Conservation (phyloP, 306 rosid species). For the Morella rubra region DNA sequence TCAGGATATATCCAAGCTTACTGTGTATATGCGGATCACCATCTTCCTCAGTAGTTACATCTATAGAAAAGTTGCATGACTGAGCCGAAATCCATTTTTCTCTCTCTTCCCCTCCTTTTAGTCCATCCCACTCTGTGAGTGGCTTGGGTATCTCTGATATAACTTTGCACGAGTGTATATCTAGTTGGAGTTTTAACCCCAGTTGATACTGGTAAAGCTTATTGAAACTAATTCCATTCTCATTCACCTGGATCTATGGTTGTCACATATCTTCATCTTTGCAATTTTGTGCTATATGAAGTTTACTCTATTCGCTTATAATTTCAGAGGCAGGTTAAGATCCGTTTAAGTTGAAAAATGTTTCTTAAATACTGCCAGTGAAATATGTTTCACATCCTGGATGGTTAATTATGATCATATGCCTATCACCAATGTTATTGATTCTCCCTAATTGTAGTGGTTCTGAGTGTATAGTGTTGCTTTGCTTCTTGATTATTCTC, state of each 20-base stretch:
- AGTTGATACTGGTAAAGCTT: background rate
- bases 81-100: background rate
- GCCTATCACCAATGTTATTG: background rate
- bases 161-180: background rate
- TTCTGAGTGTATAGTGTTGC: constrained; percentile 5
- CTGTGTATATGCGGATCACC: background rate
- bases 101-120: background rate
- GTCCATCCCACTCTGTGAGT: background rate
- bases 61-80: background rate
- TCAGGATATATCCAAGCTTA: background rate
- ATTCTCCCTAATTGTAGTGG: constrained; percentile 5
- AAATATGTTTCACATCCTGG: background rate
- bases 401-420: background rate
- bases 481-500: constrained; percentile 5
- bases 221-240: background rate
- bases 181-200: background rate
- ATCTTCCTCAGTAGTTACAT: background rate
- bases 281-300: background rate
- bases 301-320: background rate
- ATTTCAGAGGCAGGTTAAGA: background rate
- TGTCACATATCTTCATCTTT: background rate
- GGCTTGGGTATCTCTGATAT: background rate
- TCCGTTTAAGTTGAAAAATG: background rate
- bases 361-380: background rate
- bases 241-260: background rate